These are phyloP conservation scores for Fraxinus cuspidata DNA, from an alignment of 257 asterid genomes.

Conservation along the genomic window DNA sequence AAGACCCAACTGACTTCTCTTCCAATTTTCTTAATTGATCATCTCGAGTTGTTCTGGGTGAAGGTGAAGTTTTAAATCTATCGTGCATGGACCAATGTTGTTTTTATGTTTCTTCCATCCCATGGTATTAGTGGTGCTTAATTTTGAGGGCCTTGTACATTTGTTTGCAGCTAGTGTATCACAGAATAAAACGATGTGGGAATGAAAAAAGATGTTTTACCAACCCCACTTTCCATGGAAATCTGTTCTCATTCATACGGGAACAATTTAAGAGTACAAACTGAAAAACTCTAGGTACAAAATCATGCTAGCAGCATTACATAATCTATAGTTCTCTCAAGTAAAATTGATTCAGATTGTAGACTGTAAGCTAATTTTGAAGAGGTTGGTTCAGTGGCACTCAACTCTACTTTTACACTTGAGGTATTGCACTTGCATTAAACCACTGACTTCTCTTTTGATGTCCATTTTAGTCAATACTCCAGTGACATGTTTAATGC, in stretches of 20 bases:
- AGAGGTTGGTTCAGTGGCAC: not conserved
- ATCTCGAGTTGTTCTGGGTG: not conserved
- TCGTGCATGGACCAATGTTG: not conserved
- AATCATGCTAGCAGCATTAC: not conserved
- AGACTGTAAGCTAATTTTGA: not conserved
- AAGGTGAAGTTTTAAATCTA: not conserved
- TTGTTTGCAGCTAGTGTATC: not conserved
- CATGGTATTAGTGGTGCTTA: not conserved
- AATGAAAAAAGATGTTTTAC: too few species aligned
- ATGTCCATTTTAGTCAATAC: not conserved
- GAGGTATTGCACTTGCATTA: not conserved
- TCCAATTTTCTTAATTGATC: not conserved
- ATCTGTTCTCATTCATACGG: not conserved
- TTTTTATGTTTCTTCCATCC: not conserved
- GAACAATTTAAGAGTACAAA: not conserved
- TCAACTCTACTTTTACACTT: not conserved
- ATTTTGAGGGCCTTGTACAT: not conserved
- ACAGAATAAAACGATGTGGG: not conserved
- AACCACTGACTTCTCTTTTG: not conserved
- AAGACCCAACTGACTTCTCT: not conserved
- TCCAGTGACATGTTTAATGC: not conserved
- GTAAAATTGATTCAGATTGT: not conserved
- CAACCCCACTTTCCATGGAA: not conserved
- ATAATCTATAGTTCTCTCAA: not conserved
- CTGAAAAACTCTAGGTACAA: not conserved